Percentiles rank a stretch among this genome's conserved stretches.
Conservation (phyloP, 148 eudicot genomes). For the Nepenthes mirabilis region DNA sequence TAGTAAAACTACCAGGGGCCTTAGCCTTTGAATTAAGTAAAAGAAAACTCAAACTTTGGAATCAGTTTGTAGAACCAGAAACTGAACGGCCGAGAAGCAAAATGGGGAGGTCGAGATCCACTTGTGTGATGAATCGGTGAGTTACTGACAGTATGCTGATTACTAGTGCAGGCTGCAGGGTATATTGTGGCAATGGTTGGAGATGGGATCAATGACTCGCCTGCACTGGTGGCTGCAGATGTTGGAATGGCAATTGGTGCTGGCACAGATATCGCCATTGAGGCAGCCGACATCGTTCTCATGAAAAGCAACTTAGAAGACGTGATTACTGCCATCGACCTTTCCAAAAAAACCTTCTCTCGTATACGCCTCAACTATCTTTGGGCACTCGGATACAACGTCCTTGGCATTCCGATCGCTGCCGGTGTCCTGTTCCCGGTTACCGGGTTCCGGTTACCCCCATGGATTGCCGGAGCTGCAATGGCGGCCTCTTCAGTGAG, state of each 20-base stretch:
- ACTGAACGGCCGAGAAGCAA: no score
- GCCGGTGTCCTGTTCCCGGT: slow-evolving; percentile 74
- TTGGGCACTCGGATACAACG: slow-evolving; percentile 90
- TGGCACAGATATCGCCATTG: slow-evolving; percentile 95
- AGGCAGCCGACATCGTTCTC: slow-evolving; percentile 92
- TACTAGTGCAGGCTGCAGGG: slow-evolving; percentile 49
- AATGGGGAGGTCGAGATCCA: no score
- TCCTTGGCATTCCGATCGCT: slow-evolving; percentile 80
- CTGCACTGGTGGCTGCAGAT: slow-evolving; percentile 91
- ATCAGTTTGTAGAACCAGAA: no score
- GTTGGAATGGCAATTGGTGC: slow-evolving; percentile 99
- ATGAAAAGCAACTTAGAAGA: slow-evolving; percentile 88
- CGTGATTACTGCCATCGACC: slow-evolving; percentile 85
- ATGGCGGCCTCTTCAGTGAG: slow-evolving; percentile 99
- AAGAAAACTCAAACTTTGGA: no score
- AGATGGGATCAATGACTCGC: slow-evolving; percentile 96
- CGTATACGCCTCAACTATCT: slow-evolving; percentile 81
- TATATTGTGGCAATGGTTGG: slow-evolving; percentile 91
- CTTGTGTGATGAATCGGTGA: neutral
- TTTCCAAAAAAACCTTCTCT: slow-evolving; percentile 75
- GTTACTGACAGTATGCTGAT: neutral
- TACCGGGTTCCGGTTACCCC: slow-evolving; percentile 67
- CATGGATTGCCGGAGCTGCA: slow-evolving; percentile 98
- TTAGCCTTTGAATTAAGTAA: no score
- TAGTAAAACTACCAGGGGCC: no score